These are phyloP conservation scores for Aspergillus cejpii DNA, from an alignment of 2,329 filamentous ascomycete genomes.

Conservation along the genomic window DNA sequence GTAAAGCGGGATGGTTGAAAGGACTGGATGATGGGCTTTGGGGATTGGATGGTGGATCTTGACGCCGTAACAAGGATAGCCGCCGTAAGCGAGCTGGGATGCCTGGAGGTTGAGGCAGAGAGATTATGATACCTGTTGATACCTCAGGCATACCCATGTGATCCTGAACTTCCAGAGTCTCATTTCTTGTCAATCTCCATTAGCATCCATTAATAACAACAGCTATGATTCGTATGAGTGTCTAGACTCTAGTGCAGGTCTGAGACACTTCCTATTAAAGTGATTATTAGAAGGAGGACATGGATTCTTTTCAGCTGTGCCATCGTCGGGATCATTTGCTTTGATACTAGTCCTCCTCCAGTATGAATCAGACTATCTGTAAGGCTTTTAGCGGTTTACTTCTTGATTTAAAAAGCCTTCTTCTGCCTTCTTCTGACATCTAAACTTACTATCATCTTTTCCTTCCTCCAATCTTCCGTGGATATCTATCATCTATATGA, in stretches of 20 bases:
- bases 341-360: slow-evolving; percentile 15
- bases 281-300: not conserved
- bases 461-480: too few relatives aligned
- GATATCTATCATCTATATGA: too few relatives aligned
- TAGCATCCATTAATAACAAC: slow-evolving; percentile 7
- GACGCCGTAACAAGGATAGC: slow-evolving; percentile 35
- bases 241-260: too few relatives aligned
- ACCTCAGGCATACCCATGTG: too few relatives aligned
- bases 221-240: slow-evolving; percentile 3
- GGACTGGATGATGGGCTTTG: slow-evolving; percentile 21
- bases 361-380: not conserved
- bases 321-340: slow-evolving; percentile 14
- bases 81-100: slow-evolving; percentile 34
- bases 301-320: slow-evolving; percentile 13
- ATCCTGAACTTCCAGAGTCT: too few relatives aligned
- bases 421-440: not conserved
- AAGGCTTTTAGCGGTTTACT: not conserved
- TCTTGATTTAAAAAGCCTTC: slow-evolving; percentile 1
- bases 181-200: not conserved
- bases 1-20: slow-evolving; percentile 6
- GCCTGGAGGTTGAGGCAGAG: not conserved
- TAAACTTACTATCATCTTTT: not conserved
- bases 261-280: slow-evolving; percentile 19
- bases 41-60: slow-evolving; percentile 19
- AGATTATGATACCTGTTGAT: too few relatives aligned